Base-by-base conservation (phyloP, 1,284 basidiomycete species). In the Laetiporus sulphureus region DNA sequence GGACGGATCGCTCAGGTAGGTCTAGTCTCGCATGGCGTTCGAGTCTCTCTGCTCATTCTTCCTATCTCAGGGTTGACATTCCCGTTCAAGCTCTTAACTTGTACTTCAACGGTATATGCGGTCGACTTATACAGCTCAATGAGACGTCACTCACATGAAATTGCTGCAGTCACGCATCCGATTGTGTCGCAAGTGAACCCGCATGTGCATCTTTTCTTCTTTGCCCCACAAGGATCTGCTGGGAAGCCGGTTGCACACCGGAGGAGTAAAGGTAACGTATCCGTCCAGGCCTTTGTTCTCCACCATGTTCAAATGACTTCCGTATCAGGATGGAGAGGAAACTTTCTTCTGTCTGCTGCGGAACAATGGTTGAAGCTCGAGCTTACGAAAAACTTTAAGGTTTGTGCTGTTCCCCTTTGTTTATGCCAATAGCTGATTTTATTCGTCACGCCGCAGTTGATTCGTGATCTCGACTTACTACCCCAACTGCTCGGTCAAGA, bases 141-240 rank as follows among this genome's bases (percentile, higher is more conserved):
- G n/a, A n/a, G n/a, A n/a, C n/a, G n/a, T n/a, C n/a, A n/a, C n/a
- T n/a, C n/a, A n/a, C n/a, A n/a, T n/a, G n/a, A n/a, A n/a, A n/a
- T n/a, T n/a, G n/a, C n/a, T n/a, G 53, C 51, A 91, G 93, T 96
- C 46, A 97, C 93, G 49, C 86, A 96, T 61, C 89, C 91, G 2
- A 86, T 98, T 36, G 95, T 99, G 25, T 93, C 90, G 1, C 94
- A 94, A 67, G 93, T 91, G 22, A 99, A 98, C 57, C 95, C 94
- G 0, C 96, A 99, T 61, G 91, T 99, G 10, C 95, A 98, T 62
- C 55, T 98, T n/a, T 99, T 99, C 68, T 95, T 96, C 67, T 98
- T 97, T 57, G 91, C 91, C 1, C 88, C 92, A 22, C 75, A 91
- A 53, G 95, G 95, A 3, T 91, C 92, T 0, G 91, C 94, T 3